Base-by-base conservation (phyloP, 2,329 filamentous ascomycete genomes). In the Lachnellula hyalina region DNA sequence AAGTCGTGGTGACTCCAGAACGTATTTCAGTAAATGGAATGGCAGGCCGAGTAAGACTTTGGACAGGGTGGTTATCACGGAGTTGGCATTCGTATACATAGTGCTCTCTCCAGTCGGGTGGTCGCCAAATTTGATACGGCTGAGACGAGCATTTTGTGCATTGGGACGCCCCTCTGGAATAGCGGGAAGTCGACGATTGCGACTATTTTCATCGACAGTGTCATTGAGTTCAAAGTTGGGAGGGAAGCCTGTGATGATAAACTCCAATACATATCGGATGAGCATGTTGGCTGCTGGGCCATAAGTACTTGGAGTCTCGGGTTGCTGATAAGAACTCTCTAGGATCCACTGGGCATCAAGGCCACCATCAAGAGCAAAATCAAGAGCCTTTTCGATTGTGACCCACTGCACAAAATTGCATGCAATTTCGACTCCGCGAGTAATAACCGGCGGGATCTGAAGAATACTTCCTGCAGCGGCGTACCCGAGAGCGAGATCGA, bases 91-190 rank as follows among this genome's bases (percentile, higher is more conserved):
- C 11, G 62, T 56, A 9, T 59, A 50, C 55, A 58, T 73, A 49
- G 63, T 62, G 32, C 67, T 63, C 11, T 75, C 72, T 35, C 77
- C 71, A 25, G 73, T 73, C n/a, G 63, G 54, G 49, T 68, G 65
- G 60, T 89, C 85, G n/a, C 87, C 87, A 64, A 90, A 90, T 57
- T 84, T 82, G 51, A 90, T 89, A 58, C 77, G 79, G 57, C 78
- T 80, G 11, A 87, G 73, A 25, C 83, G 79, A 40, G 78, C 76
- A 49, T 82, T 74, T 50, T 68, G 63, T 19, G 73, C 66, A n/a
- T 65, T 36, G 36, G 60, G 54, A 5, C 59, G 58, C n/a, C 52
- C 51, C 15, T 61, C 59, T 28, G 56, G 54, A 17, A 72, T 48
- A 21, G 60, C 61, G 2, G 76, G 77, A 4, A 82, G 70, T 25